These are phyloP conservation scores for Dryas octopetala DNA, from an alignment of 306 rosid species.

Conservation along the genomic window DNA sequence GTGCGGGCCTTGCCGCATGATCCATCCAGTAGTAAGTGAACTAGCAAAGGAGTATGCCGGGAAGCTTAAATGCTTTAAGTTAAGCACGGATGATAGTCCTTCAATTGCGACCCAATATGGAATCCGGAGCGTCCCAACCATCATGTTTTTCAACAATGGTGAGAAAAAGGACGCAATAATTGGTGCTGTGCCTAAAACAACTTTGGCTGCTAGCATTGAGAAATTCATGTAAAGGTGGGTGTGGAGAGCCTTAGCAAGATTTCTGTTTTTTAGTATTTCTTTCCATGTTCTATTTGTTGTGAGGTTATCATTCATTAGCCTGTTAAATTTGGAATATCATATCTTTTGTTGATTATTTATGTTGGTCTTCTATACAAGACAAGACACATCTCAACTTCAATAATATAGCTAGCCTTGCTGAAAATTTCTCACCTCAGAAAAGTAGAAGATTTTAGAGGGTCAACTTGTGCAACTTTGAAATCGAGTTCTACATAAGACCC, in stretches of 20 bases:
- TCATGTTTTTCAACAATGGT: conserved; percentile 67
- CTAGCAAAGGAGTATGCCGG: conserved; percentile 62
- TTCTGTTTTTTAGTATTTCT: neutral
- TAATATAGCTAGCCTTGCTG: neutral
- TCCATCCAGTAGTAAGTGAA: conserved; percentile 72
- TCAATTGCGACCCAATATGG: conserved; percentile 64
- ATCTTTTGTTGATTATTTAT: neutral
- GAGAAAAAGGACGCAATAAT: conserved; percentile 76
- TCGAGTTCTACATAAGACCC: neutral
- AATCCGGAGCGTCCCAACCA: conserved; percentile 79
- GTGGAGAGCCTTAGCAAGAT: conserved; percentile 23
- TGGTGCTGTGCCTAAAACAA: conserved; percentile 78
- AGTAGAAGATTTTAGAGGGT: neutral
- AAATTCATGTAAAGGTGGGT: conserved; percentile 63
- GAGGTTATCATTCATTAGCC: neutral
- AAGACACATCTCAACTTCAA: neutral
- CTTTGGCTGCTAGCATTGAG: conserved; percentile 67
- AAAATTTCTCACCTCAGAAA: neutral
- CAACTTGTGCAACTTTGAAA: conserved; percentile 7
- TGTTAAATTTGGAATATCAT: too few relatives aligned
- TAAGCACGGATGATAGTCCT: conserved; percentile 67
- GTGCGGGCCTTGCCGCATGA: conserved; percentile 98
- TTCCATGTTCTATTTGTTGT: neutral
- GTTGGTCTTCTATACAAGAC: neutral
- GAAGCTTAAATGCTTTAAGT: conserved; percentile 76